A percentile compares a stretch with the other conserved stretches of the same genome.
Conservation (phyloP, 1,284 basidiomycete genomes). For the Agaricales sp. region DNA sequence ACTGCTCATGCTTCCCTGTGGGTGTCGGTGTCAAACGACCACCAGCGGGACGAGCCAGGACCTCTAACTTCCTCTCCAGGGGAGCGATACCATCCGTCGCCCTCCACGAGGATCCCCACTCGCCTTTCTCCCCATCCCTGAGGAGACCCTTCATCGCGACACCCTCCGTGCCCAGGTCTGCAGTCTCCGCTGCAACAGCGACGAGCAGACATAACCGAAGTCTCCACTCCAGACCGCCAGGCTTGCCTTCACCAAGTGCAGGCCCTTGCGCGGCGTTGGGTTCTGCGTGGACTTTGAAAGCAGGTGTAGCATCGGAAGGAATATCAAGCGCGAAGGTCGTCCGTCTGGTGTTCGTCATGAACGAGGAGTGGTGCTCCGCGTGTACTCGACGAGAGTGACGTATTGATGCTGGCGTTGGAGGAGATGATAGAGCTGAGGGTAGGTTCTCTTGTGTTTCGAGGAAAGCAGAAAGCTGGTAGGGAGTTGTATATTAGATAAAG, state of each 20-base stretch:
- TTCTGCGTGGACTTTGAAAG: constrained; percentile 46
- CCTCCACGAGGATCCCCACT: constrained; percentile 59
- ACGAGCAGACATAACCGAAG: constrained; percentile 77
- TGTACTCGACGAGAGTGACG: constrained; percentile 58
- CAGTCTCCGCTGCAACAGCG: constrained; percentile 41
- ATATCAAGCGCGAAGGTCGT: constrained; percentile 83
- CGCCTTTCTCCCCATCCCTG: constrained; percentile 46
- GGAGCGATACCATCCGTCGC: constrained; percentile 51
- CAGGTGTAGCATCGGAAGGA: constrained; percentile 80
- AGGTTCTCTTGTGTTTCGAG: constrained; percentile 81
- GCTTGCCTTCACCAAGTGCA: constrained; percentile 7
- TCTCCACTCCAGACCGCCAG: constrained; percentile 80
- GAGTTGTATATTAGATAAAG: background rate
- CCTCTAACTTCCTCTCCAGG: constrained; percentile 32
- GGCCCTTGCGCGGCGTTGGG: background rate
- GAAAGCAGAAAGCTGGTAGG: constrained; percentile 80
- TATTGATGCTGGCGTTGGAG: constrained; percentile 19
- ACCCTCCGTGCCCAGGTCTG: constrained; percentile 34
- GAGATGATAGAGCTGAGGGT: constrained; percentile 40
- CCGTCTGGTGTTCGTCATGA: constrained; percentile 60
- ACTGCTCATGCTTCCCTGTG: constrained; percentile 7
- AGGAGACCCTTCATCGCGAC: constrained; percentile 44
- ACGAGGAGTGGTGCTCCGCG: constrained; percentile 73
- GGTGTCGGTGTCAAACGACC: too few species aligned
- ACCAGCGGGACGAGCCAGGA: constrained; percentile 5